phyloP scores from a whole-genome alignment of 2,329 filamentous ascomycete genomes.

The Pseudogymnoascus sp. region DNA sequence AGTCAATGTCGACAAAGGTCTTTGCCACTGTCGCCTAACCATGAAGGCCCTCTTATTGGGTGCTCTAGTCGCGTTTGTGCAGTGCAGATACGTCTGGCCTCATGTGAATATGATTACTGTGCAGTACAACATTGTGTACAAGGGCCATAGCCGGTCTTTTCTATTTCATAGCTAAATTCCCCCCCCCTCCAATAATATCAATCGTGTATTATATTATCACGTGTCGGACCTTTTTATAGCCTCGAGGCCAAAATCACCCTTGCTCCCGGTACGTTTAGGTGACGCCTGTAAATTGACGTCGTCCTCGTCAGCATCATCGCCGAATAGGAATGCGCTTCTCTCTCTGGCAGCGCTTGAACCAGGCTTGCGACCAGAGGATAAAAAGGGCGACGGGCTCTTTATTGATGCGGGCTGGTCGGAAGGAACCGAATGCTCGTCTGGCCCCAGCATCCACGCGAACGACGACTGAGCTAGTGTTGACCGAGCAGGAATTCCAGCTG shows the following conservation, averaged over 20 bases:
- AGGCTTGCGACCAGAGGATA: constrained; percentile 22
- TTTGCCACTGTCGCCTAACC: neutral
- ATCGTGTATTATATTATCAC: neutral
- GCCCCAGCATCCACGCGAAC: constrained; percentile 73
- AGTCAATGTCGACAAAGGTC: neutral
- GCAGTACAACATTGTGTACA: neutral
- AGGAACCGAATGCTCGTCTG: constrained; percentile 20
- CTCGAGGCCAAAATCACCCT: constrained; percentile 25
- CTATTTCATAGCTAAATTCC: neutral
- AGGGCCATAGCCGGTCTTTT: neutral
- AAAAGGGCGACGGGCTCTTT: constrained; percentile 25
- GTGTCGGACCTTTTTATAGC: constrained; percentile 17
- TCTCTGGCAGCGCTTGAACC: constrained; percentile 23
- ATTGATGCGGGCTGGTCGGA: constrained; percentile 20
- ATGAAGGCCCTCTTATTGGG: neutral
- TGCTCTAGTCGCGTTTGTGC: neutral
- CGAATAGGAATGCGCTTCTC: constrained; percentile 30
- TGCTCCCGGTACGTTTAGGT: constrained; percentile 16
- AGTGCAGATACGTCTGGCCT: neutral
- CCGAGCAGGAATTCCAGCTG: constrained; percentile 48
- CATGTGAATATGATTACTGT: neutral
- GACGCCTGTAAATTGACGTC: constrained; percentile 13
- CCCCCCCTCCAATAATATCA: neutral
- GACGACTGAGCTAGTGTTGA: constrained; percentile 66
- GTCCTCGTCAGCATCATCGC: constrained; percentile 24